Base-by-base conservation (phyloP, 257 asterid species). In the Handroanthus guayacan region DNA sequence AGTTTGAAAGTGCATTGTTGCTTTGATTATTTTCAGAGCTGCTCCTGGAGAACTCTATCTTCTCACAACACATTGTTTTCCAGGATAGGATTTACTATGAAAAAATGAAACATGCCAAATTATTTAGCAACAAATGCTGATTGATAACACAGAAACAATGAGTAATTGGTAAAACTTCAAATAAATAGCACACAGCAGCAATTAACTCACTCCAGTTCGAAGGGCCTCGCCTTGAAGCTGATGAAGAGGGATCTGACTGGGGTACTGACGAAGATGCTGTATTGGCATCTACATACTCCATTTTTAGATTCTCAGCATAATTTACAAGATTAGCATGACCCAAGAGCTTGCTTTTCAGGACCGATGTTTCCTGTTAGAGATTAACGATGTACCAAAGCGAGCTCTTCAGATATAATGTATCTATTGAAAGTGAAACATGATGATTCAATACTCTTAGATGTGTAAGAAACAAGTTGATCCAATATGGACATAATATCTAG, bases 131-230 rank as follows among this genome's bases (percentile, higher is more conserved):
- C 77, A 36, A 12, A 9, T 69, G 54, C 62, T 60, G 56, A 73
- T 72, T 48, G 4, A 44, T 43, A 14, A n/a, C 31, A 68, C 71
- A 60, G 20, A 66, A 71, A 31, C 12, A 66, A 60, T 47, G 47
- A 31, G 8, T 44, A 60, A 18, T 62, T 31, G 38, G 50, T 11
- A 62, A 58, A 72, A 62, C 1, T 17, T 20, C 61, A 14, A 60
- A 3, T 5, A 37, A 56, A 37, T 37, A 62, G 57, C 12, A 79
- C 51, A 65, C 37, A 31, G 31, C 37, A 14, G 67, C 38, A 67
- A 74, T 72, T 50, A 77, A 88, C 97, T 90, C 83, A 91, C 99
- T 88, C 96, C 94, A 95, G 65, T 78, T 41, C 60, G 95, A 87
- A 75, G 95, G 88, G 71, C 86, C 87, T 54, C 69, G 82, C 74